Base-by-base conservation (phyloP, 441 rosid genomes). In the Erodium trifolium region DNA sequence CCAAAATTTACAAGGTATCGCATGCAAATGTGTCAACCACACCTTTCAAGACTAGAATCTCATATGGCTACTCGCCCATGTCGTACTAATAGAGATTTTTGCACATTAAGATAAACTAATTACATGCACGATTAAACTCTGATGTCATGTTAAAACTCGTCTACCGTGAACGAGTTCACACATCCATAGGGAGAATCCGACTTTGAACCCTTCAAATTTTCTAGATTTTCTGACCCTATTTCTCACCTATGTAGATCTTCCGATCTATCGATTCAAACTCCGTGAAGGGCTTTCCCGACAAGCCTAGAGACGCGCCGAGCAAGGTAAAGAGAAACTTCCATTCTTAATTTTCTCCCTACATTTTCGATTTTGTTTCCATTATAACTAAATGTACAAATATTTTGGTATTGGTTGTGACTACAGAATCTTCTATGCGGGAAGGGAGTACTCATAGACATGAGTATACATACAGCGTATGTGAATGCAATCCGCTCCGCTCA, bases 261-360 rank as follows among this genome's bases (percentile, higher is more conserved):
- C 99, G 99, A 60, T 95, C 98, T 17, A 95, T 95, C 63, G 98
- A 95, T 83, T 95, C 99, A 51, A 87, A 79, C 78, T 95, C 98
- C 8, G 97, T 95, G 68, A 88, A 69, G 78, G 89, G 84, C 75
- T 92, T 95, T 73, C 99, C 98, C 59, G 87, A 92, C 83, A 94
- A 92, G 70, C 91, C 98, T 59, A 84, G 76, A 74, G 85, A 87
- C 12, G 97, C 92, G 62, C 84, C 88, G 64, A 71, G 65, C 72
- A 86, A 75, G 96, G 98, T 95, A 23, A 0, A 23, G 71, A 79
- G 79, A 69, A 45, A 67, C 23, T 53, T 17, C 19, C 13, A 53
- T 2, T 5, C 16, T 2, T 55, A 59, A 2, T 23, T 23, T 23
- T 23, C 2, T 23, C 62, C 60, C 71, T 78, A 57, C 27, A 2